A percentile compares a stretch with the other conserved stretches of the same genome.
These are phyloP conservation scores for Irpex lacteus DNA, from an alignment of 1,284 basidiomycete species.

Conservation along the genomic window DNA sequence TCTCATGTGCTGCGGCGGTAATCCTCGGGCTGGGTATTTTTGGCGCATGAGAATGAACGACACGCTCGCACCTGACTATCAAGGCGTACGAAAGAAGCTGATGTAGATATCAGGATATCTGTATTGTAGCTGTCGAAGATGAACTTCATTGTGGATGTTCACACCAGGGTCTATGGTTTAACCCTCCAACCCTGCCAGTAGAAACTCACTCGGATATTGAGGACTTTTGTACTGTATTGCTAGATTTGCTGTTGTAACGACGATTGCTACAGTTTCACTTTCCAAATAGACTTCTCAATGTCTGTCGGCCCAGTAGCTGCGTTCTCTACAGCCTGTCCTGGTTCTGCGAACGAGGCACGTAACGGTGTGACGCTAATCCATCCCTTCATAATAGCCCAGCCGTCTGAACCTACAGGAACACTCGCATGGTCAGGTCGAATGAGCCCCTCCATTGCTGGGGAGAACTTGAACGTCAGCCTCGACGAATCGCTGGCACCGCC, in stretches of 20 bases:
- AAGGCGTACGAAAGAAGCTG: not conserved
- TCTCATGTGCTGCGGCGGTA: not conserved
- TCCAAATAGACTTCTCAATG: conserved; percentile 45
- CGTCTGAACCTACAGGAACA: conserved; percentile 77
- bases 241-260: not conserved
- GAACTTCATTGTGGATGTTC: not conserved
- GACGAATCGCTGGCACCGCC: conserved; percentile 9
- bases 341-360: conserved; percentile 70
- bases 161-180: not conserved
- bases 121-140: too few species aligned
- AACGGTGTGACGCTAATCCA: conserved; percentile 74
- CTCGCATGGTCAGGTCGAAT: conserved; percentile 57
- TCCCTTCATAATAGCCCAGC: conserved; percentile 71
- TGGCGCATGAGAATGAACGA: not conserved
- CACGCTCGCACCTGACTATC: not conserved
- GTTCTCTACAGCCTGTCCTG: conserved; percentile 24
- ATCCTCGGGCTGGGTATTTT: not conserved
- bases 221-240: not conserved
- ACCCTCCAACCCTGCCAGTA: not conserved
- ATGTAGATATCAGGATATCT: too few species aligned
- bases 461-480: conserved; percentile 73
- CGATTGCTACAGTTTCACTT: conserved; percentile 44
- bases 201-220: not conserved
- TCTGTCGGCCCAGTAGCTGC: conserved; percentile 21
- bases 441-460: conserved; percentile 72